Base-by-base conservation (phyloP, 129 eudicot species). In the Saussurea involucrata region DNA sequence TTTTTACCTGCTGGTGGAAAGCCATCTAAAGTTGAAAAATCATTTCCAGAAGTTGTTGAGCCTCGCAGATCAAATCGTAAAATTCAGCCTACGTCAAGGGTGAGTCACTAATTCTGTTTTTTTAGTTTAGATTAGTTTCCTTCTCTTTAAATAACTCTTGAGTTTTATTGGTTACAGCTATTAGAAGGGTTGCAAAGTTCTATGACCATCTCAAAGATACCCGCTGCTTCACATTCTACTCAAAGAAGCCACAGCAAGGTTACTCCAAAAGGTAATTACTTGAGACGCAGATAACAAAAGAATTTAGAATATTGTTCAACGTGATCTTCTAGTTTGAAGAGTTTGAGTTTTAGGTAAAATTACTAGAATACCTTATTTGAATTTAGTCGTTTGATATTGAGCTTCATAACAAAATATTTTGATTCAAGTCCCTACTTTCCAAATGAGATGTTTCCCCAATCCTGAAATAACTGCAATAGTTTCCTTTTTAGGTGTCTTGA, bases 11-110 rank as follows among this genome's bases (percentile, higher is more conserved):
- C 83, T 21, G 70, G 83, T 74, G 86, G 86, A 69, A 88, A 76
- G 80, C 49, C 76, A 20, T 66, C 75, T 68, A 81, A 79, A 71
- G 78, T 65, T 6, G 96, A 86, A 68, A 83, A 77, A 18, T 57
- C 73, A 24, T 69, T 53, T 21, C 80, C 85, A 11, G 90, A 89
- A 63, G 8, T 25, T 64, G 24, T 57, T 69, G 96, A 88, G 83
- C 87, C 96, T 44, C 93, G 98, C 20, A 86, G 98, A 85, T 95
- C 98, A 66, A 87, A 75, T 76, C 96, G 98, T 67, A 88, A 86
- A 79, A 89, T 95, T 63, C 98, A 95, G 86, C 98, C 97, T 4
- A 95, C 98, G 25, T 92, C 95, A 75, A 81, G 94, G 92, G 98
- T 95, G 71, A 81, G 87, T 61, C 18, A 42, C 68, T 33, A 25